Evolutionary conservation across 208 protist genomes (phyloP).

Genomic region (Trypanosoma rangeli): DNA sequence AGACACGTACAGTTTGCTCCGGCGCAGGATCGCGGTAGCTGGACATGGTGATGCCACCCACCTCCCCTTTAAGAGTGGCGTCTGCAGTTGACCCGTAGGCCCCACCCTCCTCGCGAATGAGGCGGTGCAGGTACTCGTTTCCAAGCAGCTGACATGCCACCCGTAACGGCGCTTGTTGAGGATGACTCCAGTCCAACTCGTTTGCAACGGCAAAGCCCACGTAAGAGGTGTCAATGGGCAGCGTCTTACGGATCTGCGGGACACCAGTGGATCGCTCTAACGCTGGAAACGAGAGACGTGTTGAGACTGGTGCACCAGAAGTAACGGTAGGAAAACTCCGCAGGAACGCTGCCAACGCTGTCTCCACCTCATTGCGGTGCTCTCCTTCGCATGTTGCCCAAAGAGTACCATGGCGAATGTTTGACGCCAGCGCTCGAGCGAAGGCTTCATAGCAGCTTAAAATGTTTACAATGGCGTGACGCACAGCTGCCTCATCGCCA

Average conservation of each 20-base stretch:
- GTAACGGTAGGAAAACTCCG: slow-evolving; percentile 27
- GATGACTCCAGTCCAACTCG: slow-evolving; percentile 52
- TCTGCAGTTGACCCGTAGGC: slow-evolving; percentile 77
- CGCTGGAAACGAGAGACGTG: slow-evolving; percentile 6
- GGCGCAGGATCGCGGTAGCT: slow-evolving; percentile 90
- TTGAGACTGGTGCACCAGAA: slow-evolving; percentile 12
- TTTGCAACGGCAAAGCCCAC: slow-evolving; percentile 71
- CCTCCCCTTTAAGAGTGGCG: slow-evolving; percentile 73
- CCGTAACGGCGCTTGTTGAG: slow-evolving; percentile 70
- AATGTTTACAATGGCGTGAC: slow-evolving; percentile 32
- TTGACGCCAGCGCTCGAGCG: slow-evolving; percentile 38
- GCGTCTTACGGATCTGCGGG: slow-evolving; percentile 34
- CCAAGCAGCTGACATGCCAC: slow-evolving; percentile 70
- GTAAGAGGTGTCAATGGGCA: slow-evolving; percentile 88
- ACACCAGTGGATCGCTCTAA: slow-evolving; percentile 4
- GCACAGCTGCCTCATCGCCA: slow-evolving; percentile 30
- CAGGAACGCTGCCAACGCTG: slow-evolving; percentile 44
- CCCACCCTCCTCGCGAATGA: slow-evolving; percentile 89
- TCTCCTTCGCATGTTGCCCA: slow-evolving; percentile 88
- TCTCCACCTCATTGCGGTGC: slow-evolving; percentile 56
- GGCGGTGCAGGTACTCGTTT: slow-evolving; percentile 89
- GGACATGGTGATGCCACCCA: slow-evolving; percentile 79
- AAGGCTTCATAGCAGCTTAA: slow-evolving; percentile 45
- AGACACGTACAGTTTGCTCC: slow-evolving; percentile 58
- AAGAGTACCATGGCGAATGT: slow-evolving; percentile 45